These are phyloP conservation scores for Naganishia antarctica DNA, from an alignment of 768 basidiomycete species.

Conservation along the genomic window DNA sequence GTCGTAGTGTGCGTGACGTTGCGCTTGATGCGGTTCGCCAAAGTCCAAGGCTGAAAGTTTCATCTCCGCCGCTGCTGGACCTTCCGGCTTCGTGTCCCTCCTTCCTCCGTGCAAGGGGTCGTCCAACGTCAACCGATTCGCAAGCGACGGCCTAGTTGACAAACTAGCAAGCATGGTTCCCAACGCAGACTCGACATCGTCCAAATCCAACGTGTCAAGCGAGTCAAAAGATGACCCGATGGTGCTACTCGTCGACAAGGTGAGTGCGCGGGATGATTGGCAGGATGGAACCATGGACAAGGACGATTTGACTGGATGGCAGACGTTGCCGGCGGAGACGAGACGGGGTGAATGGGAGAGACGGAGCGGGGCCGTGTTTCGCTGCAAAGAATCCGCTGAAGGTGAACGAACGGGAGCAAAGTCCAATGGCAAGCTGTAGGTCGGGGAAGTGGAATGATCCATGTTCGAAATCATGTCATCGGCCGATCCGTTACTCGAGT, in stretches of 20 bases:
- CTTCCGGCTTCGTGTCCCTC: neutral
- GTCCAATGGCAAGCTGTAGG: neutral
- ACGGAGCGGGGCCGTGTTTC: conserved; percentile 4
- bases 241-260: conserved; percentile 9
- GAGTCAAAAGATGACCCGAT: conserved; percentile 11
- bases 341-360: conserved; percentile 9
- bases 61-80: neutral
- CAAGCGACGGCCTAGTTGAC: conserved; percentile 4
- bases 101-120: neutral
- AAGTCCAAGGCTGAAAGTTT: conserved; percentile 3
- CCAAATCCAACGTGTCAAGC: neutral
- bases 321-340: neutral
- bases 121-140: neutral
- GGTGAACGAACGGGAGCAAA: conserved; percentile 6
- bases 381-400: neutral
- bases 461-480: no score
- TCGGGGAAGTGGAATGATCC: neutral
- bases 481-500: neutral
- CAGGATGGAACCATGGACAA: conserved; percentile 4
- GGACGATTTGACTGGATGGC: conserved; percentile 7
- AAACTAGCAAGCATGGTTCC: conserved; percentile 12
- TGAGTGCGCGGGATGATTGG: conserved; percentile 10
- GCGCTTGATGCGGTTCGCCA: neutral
- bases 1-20: neutral
- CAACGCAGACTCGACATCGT: conserved; percentile 19